Evolutionary conservation across 225 moss, liverwort and hornwort genomes (phyloP).

Genomic region (Physcomitrellopsis africana): DNA sequence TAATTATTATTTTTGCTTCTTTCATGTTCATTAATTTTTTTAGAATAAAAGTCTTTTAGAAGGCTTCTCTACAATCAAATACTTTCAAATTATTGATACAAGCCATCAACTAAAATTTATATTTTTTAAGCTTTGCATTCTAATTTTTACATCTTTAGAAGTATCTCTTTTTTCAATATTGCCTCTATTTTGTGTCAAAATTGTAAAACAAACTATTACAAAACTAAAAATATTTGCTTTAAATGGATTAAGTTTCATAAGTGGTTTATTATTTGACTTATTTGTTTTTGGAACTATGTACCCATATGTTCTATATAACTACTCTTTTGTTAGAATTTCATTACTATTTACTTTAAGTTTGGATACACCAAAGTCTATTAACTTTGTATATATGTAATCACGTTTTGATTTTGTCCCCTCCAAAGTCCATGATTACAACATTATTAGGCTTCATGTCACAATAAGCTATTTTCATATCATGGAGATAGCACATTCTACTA

Average conservation of each 20-base stretch:
- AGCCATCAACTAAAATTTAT: neutral
- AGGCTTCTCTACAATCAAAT: neutral
- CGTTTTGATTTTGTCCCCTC: accelerated
- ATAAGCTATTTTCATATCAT: no score
- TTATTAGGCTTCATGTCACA: no score
- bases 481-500: slow-evolving; percentile 11
- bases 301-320: neutral
- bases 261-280: no score
- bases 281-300: neutral
- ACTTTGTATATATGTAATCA: neutral
- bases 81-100: neutral
- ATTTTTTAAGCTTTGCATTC: neutral
- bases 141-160: neutral
- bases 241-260: neutral
- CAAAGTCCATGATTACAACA: neutral
- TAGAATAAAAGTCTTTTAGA: slow-evolving; percentile 11
- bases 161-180: no score
- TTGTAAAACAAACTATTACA: slow-evolving; percentile 11
- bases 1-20: neutral
- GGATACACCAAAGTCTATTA: neutral
- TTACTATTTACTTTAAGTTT: no score
- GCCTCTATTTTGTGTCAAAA: neutral
- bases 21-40: neutral
- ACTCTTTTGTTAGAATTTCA: neutral
- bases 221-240: neutral